phyloP scores from a whole-genome alignment of 768 basidiomycete genomes.

The Macrolepiota dolichaula region DNA sequence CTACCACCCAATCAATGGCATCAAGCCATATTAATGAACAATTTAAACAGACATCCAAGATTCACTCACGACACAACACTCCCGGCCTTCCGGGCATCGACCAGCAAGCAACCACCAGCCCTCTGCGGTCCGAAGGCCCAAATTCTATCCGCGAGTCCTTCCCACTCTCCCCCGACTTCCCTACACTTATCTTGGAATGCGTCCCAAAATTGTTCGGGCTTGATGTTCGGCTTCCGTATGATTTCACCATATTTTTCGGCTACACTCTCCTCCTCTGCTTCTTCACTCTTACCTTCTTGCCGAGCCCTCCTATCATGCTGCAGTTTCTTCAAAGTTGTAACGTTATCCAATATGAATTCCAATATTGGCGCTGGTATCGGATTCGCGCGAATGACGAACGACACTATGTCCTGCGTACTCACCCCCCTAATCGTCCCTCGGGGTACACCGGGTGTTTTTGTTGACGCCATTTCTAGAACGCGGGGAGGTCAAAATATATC shows the following conservation, averaged over 20 bases:
- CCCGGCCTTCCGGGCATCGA: slow-evolving; percentile 61
- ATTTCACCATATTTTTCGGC: slow-evolving; percentile 51
- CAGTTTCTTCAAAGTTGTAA: slow-evolving; percentile 58
- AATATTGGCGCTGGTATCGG: slow-evolving; percentile 74
- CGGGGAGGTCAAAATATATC: not conserved
- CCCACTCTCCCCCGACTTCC: slow-evolving; percentile 85
- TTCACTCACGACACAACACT: slow-evolving; percentile 53
- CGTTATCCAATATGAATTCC: slow-evolving; percentile 76
- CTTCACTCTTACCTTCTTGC: slow-evolving; percentile 25
- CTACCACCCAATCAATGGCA: slow-evolving; percentile 29
- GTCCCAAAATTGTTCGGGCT: slow-evolving; percentile 78
- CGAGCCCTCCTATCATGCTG: slow-evolving; percentile 40
- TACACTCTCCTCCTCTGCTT: slow-evolving; percentile 34
- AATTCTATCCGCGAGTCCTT: slow-evolving; percentile 59
- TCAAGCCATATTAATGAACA: not conserved
- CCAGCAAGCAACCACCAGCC: slow-evolving; percentile 81
- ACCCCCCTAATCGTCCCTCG: slow-evolving; percentile 78
- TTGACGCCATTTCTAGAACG: slow-evolving; percentile 77
- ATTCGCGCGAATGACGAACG: slow-evolving; percentile 77
- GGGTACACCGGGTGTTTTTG: slow-evolving; percentile 64
- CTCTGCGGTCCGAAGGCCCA: slow-evolving; percentile 93
- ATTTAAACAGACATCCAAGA: not conserved
- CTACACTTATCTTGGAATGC: slow-evolving; percentile 60
- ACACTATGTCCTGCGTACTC: slow-evolving; percentile 67
- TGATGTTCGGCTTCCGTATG: slow-evolving; percentile 58